These are phyloP conservation scores for Annona cherimola DNA, from an alignment of 164 flowering plant genomes.

Conservation along the genomic window DNA sequence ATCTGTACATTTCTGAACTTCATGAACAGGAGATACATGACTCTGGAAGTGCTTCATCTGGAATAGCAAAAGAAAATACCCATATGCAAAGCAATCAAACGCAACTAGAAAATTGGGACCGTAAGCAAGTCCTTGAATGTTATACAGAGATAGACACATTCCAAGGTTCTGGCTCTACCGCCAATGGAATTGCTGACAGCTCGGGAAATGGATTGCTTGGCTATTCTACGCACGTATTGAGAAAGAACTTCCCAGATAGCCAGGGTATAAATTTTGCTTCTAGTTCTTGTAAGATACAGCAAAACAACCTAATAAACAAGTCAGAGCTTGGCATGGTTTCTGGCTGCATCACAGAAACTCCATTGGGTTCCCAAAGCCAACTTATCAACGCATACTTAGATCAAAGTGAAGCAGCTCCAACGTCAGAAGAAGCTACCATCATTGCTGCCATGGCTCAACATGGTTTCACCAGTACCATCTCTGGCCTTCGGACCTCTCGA, in stretches of 20 bases:
- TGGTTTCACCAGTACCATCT: conserved; percentile 33
- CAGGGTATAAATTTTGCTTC: neutral
- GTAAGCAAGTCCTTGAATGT: neutral
- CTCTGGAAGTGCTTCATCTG: neutral
- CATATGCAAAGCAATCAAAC: neutral
- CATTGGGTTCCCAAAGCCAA: neutral
- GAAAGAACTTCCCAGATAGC: neutral
- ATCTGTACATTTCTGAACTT: neutral
- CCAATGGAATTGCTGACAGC: neutral
- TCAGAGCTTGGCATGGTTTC: neutral
- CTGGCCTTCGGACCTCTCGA: conserved; percentile 17
- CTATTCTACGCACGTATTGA: neutral
- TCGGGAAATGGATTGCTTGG: neutral
- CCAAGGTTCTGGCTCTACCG: neutral
- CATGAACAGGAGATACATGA: neutral
- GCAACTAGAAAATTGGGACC: conserved; percentile 2
- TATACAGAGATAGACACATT: neutral
- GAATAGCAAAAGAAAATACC: neutral
- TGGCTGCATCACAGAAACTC: neutral
- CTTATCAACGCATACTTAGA: neutral
- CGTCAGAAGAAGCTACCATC: conserved; percentile 19
- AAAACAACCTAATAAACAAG: neutral
- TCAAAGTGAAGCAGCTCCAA: neutral
- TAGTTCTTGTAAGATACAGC: neutral
- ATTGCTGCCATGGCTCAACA: conserved; percentile 31